These are phyloP conservation scores for Asterella californica DNA, from an alignment of 225 moss, liverwort and hornwort species.

Conservation along the genomic window DNA sequence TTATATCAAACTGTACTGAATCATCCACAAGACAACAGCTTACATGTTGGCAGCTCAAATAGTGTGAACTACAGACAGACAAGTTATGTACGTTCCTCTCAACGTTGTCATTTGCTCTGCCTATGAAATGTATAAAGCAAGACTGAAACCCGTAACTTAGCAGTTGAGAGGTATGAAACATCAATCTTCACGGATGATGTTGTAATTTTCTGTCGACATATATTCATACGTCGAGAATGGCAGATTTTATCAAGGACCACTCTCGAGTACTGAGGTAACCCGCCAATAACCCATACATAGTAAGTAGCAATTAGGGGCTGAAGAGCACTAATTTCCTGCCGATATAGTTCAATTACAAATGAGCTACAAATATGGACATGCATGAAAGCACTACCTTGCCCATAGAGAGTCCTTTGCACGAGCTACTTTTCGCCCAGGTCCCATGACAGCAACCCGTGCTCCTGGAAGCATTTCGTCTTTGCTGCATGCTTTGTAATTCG, in stretches of 20 bases:
- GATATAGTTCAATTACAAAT: neutral
- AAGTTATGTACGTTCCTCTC: neutral
- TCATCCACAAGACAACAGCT: neutral
- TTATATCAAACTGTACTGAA: neutral
- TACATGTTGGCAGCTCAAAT: neutral
- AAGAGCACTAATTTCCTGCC: too few species aligned
- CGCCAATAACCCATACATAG: too few species aligned
- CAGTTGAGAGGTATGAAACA: neutral
- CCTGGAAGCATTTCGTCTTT: conserved; percentile 31
- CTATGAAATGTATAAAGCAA: neutral
- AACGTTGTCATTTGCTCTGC: neutral
- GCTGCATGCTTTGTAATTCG: conserved; percentile 40
- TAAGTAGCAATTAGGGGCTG: too few species aligned
- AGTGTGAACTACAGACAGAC: neutral
- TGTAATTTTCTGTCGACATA: neutral
- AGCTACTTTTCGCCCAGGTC: conserved; percentile 59
- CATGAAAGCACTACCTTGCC: conserved; percentile 37
- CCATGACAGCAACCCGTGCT: conserved; percentile 56
- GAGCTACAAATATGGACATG: neutral
- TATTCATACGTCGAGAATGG: too few species aligned
- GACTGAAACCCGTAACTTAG: neutral
- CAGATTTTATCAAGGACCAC: too few species aligned
- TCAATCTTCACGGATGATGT: neutral
- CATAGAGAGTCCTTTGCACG: conserved; percentile 72
- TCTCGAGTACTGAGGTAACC: too few species aligned